Base-by-base conservation (phyloP, 2,329 filamentous ascomycete species). In the Fusarium abutilonis region DNA sequence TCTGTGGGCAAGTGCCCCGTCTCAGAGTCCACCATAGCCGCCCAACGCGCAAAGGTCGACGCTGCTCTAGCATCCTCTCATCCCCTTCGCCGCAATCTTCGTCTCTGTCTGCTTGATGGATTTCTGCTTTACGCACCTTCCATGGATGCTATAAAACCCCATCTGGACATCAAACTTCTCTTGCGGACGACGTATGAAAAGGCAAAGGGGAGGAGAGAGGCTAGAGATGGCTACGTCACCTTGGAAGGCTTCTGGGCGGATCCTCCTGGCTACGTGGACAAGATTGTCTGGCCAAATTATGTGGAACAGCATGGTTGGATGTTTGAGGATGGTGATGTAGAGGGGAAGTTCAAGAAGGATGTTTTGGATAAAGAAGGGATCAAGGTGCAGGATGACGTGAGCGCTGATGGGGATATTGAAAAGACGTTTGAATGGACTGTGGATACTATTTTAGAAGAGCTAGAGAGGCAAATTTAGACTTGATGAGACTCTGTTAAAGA, bases 271-370 rank as follows among this genome's bases (percentile, higher is more conserved):
- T 99, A 98, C 74, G 93, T 98, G 34, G 93, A 98, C 74, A 86
- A 90, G 73, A 85, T 99, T 51, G 95, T 99, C 5, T 99, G 95
- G 95, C 94, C 94, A 4, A 94, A 96, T 70, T 98, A 97, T 75
- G 91, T 90, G 4, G 81, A 84, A 49, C 86, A 92, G 69, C 93
- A 98, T 77, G 80, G 80, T 19, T 96, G 91, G 82, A 79, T 99
- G 74, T 95, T 97, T 72, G 76, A 88, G 63, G 77, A 79, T 8
- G 89, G 86, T 0, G 79, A 93, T 72, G 90, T 92, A 0, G 84
- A 90, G 67, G 84, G 84, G 0, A 70, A 76, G 42, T 72, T 88
- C 9, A 79, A 84, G 36, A 72, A 77, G 15, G 75, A 78, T 1
- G 78, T 82, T 43, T 74, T 85, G 65, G 60, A 64, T 21, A 72